Evolutionary conservation across 2,329 filamentous ascomycete genomes (phyloP), one percentile per base, ranked within the genome.

Genomic region (Dothiorella sarmentorum): DNA sequence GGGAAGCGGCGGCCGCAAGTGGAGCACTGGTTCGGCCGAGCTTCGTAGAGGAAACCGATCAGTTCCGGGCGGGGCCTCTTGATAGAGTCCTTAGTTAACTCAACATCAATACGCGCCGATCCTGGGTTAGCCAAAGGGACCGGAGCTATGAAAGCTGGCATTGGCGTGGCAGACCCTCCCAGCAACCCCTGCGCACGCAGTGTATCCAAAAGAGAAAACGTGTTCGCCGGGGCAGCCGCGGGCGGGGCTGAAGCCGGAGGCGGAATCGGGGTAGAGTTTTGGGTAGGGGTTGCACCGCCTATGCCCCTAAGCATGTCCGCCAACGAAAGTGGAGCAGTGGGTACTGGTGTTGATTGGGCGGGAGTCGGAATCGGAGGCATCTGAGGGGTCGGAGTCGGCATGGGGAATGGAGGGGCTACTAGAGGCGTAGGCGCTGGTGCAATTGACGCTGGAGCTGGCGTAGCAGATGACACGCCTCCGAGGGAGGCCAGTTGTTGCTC

Each of bases 1-100:
- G 82, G 82, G 72, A 99, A 99, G 2, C 94, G 87, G 61, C 92
- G 85, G 22, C 93, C 94, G 70, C 94, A 99, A 60, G 93, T 93
- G 11, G 88, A 90, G 72, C 94, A 99, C 59, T 92, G 89, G 60
- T 91, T 89, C 0, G 93, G 90, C 37, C 91, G 84, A 18, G 87
- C 85, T 61, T 93, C 90, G 69, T 96, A 93, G 7, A 97, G 82
- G 17, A 80, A 80, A 17, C 85, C 79, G 7, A 96, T 80, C 13
- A 96, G 78, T 63, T 91, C 83, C 13, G 88, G 87, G 15, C 90
- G 89, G 63, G 86, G 90, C 85, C 88, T 84, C 75, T 91, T 91
- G 42, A 95, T 79, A 26, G 88, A 88, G 6, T 82, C 80, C 3
- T 85, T 80, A 57, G 83, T 86, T 64, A 93, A 78, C 57, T 83